Conservation (phyloP, 352 stramenopile species). For the Phytophthora europaea region DNA sequence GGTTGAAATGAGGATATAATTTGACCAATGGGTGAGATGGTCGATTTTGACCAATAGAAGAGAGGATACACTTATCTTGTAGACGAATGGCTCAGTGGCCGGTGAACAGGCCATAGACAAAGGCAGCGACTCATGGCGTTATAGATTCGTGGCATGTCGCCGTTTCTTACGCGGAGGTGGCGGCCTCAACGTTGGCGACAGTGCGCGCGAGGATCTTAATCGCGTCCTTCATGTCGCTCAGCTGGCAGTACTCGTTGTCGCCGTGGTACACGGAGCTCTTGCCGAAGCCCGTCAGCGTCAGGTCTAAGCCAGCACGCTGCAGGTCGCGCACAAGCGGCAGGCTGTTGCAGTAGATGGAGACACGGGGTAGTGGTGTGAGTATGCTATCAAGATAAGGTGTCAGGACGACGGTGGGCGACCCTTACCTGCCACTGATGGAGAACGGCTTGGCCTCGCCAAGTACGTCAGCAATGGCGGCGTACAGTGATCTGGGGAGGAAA, state of each 20-base stretch:
- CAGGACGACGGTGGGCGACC: not conserved
- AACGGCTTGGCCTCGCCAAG: slow-evolving; percentile 84
- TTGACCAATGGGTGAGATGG: not conserved
- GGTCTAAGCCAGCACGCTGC: slow-evolving; percentile 72
- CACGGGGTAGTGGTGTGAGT: not conserved
- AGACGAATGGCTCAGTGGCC: slow-evolving; percentile 18
- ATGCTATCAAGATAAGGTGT: not conserved
- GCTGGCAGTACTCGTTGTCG: slow-evolving; percentile 91
- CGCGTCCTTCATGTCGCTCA: slow-evolving; percentile 90
- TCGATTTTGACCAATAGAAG: not conserved
- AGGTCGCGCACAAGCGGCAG: slow-evolving; percentile 78
- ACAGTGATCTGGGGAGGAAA: slow-evolving; percentile 53
- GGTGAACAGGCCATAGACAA: not conserved
- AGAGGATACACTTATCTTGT: slow-evolving; percentile 22
- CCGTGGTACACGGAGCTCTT: slow-evolving; percentile 90
- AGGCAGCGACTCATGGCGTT: slow-evolving; percentile 10
- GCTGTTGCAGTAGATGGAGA: slow-evolving; percentile 13
- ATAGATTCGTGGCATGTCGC: slow-evolving; percentile 3
- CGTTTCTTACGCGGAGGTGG: slow-evolving; percentile 17
- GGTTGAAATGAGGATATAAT: not conserved
- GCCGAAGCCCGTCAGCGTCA: slow-evolving; percentile 79
- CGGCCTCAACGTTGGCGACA: slow-evolving; percentile 72
- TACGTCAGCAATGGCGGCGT: slow-evolving; percentile 81
- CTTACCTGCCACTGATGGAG: slow-evolving; percentile 88
- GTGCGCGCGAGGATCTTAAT: slow-evolving; percentile 88